A percentile compares a stretch with the other conserved stretches of the same genome.
phyloP scores from a whole-genome alignment of 2,329 filamentous ascomycete genomes.

The Amylocarpus encephaloides region DNA sequence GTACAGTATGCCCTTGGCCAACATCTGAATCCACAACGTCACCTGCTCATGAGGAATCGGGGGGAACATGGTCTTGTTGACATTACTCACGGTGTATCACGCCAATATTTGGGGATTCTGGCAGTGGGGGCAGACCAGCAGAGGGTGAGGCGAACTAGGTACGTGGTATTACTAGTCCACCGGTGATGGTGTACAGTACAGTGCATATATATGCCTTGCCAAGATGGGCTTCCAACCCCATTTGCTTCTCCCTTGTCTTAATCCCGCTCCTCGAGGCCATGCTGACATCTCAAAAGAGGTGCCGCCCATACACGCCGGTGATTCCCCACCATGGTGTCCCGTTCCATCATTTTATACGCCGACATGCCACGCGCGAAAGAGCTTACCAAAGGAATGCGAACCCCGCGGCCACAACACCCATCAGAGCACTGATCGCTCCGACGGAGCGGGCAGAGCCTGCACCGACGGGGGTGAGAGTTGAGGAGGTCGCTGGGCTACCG shows the following conservation, averaged over 20 bases:
- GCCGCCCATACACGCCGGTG: not conserved
- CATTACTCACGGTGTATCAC: too few relatives aligned
- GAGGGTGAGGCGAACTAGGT: too few relatives aligned
- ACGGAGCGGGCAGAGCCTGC: slow-evolving; percentile 1
- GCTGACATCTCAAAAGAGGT: not conserved
- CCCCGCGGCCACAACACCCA: slow-evolving; percentile 11
- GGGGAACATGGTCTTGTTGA: too few relatives aligned
- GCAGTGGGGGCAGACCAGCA: too few relatives aligned
- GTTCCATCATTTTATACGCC: not conserved
- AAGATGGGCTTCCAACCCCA: too few relatives aligned
- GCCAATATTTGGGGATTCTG: too few relatives aligned
- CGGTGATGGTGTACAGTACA: too few relatives aligned
- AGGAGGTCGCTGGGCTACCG: not conserved
- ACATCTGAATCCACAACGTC: too few relatives aligned
- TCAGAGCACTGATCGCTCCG: not conserved
- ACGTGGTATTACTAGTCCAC: too few relatives aligned
- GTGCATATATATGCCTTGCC: too few relatives aligned
- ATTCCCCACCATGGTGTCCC: not conserved
- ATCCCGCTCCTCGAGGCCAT: not conserved
- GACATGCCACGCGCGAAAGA: not conserved
- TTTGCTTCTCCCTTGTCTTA: not conserved
- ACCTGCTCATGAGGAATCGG: too few relatives aligned
- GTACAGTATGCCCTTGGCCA: too few relatives aligned
- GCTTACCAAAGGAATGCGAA: slow-evolving; percentile 14
- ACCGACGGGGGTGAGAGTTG: not conserved